Conservation (phyloP, 495 filamentous ascomycete genomes). For the Xylaria acuta region DNA sequence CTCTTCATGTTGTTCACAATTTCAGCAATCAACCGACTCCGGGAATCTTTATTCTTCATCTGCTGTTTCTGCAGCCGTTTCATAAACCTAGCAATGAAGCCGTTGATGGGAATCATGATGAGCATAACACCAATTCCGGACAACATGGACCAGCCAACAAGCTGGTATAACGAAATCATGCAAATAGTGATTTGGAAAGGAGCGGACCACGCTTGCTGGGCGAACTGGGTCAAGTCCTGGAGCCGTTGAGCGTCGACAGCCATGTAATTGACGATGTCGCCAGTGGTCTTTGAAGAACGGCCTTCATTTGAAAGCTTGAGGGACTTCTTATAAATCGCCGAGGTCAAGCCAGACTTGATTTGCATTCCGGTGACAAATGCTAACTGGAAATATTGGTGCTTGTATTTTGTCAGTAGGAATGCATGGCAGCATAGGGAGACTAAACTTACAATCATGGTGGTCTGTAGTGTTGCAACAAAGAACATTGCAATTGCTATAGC, state of each 20-base stretch:
- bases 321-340: conserved; percentile 90
- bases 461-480: conserved; percentile 82
- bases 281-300: conserved; percentile 86
- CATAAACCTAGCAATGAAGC: conserved; percentile 89
- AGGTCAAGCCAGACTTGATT: conserved; percentile 86
- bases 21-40: conserved; percentile 93
- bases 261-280: conserved; percentile 99
- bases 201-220: conserved; percentile 92
- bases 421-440: neutral
- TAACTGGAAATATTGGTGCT: conserved; percentile 97
- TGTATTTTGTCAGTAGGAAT: conserved; percentile 46
- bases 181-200: conserved; percentile 96
- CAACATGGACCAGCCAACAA: conserved; percentile 92
- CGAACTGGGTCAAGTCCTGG: conserved; percentile 93
- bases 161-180: conserved; percentile 92
- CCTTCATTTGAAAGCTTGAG: conserved; percentile 93
- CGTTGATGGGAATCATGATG: conserved; percentile 96
- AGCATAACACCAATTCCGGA: conserved; percentile 98
- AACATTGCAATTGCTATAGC: conserved; percentile 96
- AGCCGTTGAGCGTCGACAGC: conserved; percentile 95
- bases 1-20: conserved; percentile 99
- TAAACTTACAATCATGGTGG: conserved; percentile 56
- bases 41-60: conserved; percentile 99
- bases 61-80: conserved; percentile 93
- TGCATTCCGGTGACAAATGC: conserved; percentile 96